Evolutionary conservation across 352 stramenopile species (phyloP).

Genomic region (Phytophthora fragariaefolia): DNA sequence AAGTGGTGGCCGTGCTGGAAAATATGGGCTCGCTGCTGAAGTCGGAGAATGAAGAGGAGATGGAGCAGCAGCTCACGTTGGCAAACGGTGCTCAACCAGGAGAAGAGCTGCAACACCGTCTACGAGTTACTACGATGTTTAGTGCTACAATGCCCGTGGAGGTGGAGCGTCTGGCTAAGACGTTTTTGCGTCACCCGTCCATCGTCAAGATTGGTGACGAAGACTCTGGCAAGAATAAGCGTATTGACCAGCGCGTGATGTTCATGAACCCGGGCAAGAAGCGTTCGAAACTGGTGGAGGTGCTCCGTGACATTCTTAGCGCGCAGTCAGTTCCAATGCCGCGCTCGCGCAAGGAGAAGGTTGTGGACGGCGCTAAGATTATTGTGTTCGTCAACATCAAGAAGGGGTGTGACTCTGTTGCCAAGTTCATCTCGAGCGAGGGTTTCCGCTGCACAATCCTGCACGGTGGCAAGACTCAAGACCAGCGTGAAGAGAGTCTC

Average conservation of each 20-base stretch:
- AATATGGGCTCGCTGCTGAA: slow-evolving; percentile 97
- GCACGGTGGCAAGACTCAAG: slow-evolving; percentile 97
- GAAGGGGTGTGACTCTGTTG: slow-evolving; percentile 97
- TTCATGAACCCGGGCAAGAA: slow-evolving; percentile 95
- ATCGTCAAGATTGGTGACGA: slow-evolving; percentile 98
- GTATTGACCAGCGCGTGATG: slow-evolving; percentile 97
- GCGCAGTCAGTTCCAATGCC: slow-evolving; percentile 49
- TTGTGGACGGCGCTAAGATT: slow-evolving; percentile 91
- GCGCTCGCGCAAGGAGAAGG: slow-evolving; percentile 71
- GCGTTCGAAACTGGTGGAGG: slow-evolving; percentile 83
- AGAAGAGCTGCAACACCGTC: slow-evolving; percentile 62
- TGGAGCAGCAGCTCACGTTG: slow-evolving; percentile 93
- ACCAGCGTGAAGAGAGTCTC: slow-evolving; percentile 94
- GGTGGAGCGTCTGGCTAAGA: slow-evolving; percentile 97
- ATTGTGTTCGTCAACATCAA: slow-evolving; percentile 99
- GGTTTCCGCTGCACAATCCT: slow-evolving; percentile 95
- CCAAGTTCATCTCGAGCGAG: slow-evolving; percentile 90
- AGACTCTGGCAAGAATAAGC: slow-evolving; percentile 98
- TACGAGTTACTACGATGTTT: slow-evolving; percentile 97
- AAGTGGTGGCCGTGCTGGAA: slow-evolving; percentile 97
- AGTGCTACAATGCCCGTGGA: slow-evolving; percentile 98
- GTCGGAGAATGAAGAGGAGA: slow-evolving; percentile 96
- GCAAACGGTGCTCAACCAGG: slow-evolving; percentile 46
- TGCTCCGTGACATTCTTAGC: slow-evolving; percentile 87
- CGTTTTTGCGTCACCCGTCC: slow-evolving; percentile 96